phyloP scores from a whole-genome alignment of 2,329 filamentous ascomycete genomes.

The Xylariaceae sp. region DNA sequence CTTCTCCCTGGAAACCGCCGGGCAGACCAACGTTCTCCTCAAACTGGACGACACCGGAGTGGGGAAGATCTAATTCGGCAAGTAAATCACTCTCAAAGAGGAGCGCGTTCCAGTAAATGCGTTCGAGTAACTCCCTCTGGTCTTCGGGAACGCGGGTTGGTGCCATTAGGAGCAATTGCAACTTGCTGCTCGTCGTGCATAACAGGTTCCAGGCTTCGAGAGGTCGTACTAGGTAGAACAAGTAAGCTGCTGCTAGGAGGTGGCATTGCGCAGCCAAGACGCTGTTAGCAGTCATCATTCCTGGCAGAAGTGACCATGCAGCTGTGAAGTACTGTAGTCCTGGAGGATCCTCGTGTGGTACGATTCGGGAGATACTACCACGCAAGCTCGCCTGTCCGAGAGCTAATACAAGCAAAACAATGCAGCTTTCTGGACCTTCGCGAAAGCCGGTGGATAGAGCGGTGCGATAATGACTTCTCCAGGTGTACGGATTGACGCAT shows the following conservation, averaged over 20 bases:
- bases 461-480: slow-evolving; percentile 68
- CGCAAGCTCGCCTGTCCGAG: slow-evolving; percentile 70
- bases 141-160: slow-evolving; percentile 65
- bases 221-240: slow-evolving; percentile 76
- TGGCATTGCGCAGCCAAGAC: slow-evolving; percentile 76
- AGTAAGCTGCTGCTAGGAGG: slow-evolving; percentile 72
- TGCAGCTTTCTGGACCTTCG: slow-evolving; percentile 75
- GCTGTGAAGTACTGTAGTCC: slow-evolving; percentile 76
- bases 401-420: slow-evolving; percentile 71
- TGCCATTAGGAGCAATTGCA: slow-evolving; percentile 71
- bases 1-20: slow-evolving; percentile 69
- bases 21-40: slow-evolving; percentile 76
- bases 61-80: slow-evolving; percentile 73
- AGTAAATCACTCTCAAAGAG: slow-evolving; percentile 77
- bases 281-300: slow-evolving; percentile 73
- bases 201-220: slow-evolving; percentile 79
- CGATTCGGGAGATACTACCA: slow-evolving; percentile 69
- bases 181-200: slow-evolving; percentile 73
- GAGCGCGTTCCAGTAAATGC: slow-evolving; percentile 79
- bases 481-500: slow-evolving; percentile 76
- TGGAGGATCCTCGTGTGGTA: slow-evolving; percentile 64
- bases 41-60: slow-evolving; percentile 76
- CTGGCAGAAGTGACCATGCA: slow-evolving; percentile 71
- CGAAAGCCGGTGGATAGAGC: slow-evolving; percentile 71
- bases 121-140: slow-evolving; percentile 66